Evolutionary conservation across 2,329 filamentous ascomycete species (phyloP).

Genomic region (Aspergillus pseudoviridinutans): DNA sequence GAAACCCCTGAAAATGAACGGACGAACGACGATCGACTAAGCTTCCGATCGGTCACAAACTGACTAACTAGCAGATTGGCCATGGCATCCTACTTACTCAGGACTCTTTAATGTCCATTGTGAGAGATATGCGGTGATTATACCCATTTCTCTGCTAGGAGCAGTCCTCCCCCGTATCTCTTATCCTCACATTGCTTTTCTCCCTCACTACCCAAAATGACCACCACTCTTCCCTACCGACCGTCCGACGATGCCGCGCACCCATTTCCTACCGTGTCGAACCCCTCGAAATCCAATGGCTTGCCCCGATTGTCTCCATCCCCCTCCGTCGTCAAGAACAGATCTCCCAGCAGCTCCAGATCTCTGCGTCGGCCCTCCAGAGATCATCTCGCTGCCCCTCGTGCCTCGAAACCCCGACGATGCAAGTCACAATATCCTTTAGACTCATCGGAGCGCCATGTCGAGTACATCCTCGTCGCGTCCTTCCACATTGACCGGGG

Average conservation of each 20-base stretch:
- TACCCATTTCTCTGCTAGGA: conserved; percentile 12
- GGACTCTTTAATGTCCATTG: neutral
- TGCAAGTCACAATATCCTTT: conserved; percentile 72
- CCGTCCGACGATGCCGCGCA: conserved; percentile 37
- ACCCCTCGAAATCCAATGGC: conserved; percentile 44
- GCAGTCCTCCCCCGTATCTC: conserved; percentile 12
- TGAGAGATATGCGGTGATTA: conserved; percentile 3
- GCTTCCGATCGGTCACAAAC: neutral
- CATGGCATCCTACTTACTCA: neutral
- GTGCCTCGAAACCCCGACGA: conserved; percentile 46
- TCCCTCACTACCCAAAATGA: conserved; percentile 26
- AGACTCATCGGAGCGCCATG: conserved; percentile 80
- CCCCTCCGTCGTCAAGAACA: conserved; percentile 53
- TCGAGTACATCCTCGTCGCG: conserved; percentile 96
- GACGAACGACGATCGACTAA: conserved; percentile 5
- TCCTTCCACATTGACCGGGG: conserved; percentile 96
- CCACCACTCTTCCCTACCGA: conserved; percentile 35
- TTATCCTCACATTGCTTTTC: neutral
- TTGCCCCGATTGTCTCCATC: conserved; percentile 57
- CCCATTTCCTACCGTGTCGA: conserved; percentile 49
- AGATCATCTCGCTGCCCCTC: conserved; percentile 31
- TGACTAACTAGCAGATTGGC: neutral
- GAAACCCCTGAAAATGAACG: conserved; percentile 18
- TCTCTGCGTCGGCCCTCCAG: conserved; percentile 36
- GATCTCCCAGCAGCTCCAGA: conserved; percentile 47